phyloP scores from a whole-genome alignment of 768 basidiomycete genomes.

The Terana coerulea region DNA sequence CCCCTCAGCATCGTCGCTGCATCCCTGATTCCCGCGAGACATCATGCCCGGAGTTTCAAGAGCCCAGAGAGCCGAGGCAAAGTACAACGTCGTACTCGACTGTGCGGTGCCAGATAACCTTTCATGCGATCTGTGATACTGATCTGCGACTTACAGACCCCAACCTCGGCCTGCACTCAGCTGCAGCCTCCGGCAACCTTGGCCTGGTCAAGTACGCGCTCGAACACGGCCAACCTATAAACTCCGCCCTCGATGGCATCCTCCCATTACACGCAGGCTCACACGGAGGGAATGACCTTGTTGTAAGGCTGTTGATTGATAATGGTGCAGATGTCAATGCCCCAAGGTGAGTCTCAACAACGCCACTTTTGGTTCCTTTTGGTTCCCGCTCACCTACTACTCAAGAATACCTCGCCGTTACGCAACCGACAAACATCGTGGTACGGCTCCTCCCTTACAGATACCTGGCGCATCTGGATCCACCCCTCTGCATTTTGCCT shows the following conservation, averaged over 20 bases:
- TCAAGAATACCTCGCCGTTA: conserved; percentile 69
- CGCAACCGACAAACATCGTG: conserved; percentile 61
- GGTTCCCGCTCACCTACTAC: too few species aligned
- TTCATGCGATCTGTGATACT: background rate
- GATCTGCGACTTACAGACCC: conserved; percentile 46
- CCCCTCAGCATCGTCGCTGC: background rate
- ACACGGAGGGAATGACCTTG: conserved; percentile 83
- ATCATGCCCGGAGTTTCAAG: conserved; percentile 35
- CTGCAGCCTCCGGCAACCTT: conserved; percentile 81
- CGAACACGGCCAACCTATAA: conserved; percentile 91
- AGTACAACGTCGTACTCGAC: conserved; percentile 52
- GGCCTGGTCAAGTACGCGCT: conserved; percentile 93
- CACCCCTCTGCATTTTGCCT: conserved; percentile 95
- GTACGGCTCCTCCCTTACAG: conserved; percentile 43
- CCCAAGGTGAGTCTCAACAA: conserved; percentile 66
- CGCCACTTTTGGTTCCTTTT: conserved; percentile 6
- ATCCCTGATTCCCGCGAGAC: background rate
- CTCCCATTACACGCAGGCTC: conserved; percentile 96
- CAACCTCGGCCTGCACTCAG: conserved; percentile 72
- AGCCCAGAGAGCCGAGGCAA: conserved; percentile 38
- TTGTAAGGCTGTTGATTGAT: conserved; percentile 87
- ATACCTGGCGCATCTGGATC: conserved; percentile 84
- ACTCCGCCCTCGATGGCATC: conserved; percentile 93
- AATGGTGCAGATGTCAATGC: conserved; percentile 98
- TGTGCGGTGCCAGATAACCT: conserved; percentile 32